Base-by-base conservation (phyloP, 768 basidiomycete species). In the Lentinus tigrinus region DNA sequence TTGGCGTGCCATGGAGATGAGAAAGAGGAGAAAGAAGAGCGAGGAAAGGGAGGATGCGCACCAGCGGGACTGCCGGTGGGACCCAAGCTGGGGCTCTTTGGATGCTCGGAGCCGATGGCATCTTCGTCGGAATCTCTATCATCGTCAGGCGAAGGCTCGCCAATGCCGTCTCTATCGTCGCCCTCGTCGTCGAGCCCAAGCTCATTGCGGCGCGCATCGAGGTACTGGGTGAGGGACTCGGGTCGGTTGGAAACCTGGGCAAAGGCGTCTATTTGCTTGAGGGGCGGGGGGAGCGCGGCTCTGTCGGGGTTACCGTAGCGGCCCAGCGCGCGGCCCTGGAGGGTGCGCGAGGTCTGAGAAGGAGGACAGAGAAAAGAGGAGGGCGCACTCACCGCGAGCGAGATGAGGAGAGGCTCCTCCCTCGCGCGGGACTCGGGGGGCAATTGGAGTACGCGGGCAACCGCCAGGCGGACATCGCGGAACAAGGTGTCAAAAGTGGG, bases 61-160 rank as follows among this genome's bases (percentile, higher is more conserved):
- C 51, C 60, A 37, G 47, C 43, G 34, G 55, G 54, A 47, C 60
- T 61, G 38, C 47, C 52, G 19, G 58, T 43, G 31, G 60, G 60
- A 38, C 60, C 54, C 14, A 60, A 34, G 59, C 59, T 60, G 50
- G 59, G 59, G 50, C 54, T 56, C 54, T 51, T 61, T 44, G 60
- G 60, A 31, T 61, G 60, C 55, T 61, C 60, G 52, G 60, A 61
- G 50, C 60, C 60, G 53, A 61, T 61, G 27, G 60, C 60, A 50
- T 61, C 60, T 34, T 61, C 60, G 51, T 61, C 60, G 27, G 60
- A 61, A 51, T 61, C 60, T 24, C 60, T 47, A 21, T 39, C 60
- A 51, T 46, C 54, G 51, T 61, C 60, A 28, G 44, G 27, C 39
- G 60, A 52, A 49, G 53, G 60, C 47, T 61, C 60, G 55, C 60